Evolutionary conservation across 2,329 filamentous ascomycete genomes (phyloP), one percentile per base, ranked within the genome.

Genomic region (Fusarium armeniacum): DNA sequence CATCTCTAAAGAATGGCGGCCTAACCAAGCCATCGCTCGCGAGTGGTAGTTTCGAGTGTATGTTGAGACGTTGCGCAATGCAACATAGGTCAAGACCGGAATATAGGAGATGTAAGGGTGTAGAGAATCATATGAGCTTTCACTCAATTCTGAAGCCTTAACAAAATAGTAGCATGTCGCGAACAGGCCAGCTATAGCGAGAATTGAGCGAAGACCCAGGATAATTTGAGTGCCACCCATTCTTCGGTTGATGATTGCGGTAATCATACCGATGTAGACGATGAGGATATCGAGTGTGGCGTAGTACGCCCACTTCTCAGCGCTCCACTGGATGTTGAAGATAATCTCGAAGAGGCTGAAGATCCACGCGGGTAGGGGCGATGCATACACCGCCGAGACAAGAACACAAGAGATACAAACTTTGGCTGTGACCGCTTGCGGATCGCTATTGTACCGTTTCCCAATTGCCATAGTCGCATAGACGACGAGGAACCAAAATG

Each of bases 401-500:
- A 81, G 30, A 10, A 81, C 80, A 7, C 84, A 83, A n/a, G 62
- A 66, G 12, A 83, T 51, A 1, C 80, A 40, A 3, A 88, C 80
- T 67, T 89, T 90, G 22, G 74, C 70, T 8, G 85, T 22, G 2
- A 89, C 70, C 28, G 81, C 81, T 4, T 72, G 67, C 2, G 80
- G 66, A 40, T 80, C 80, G n/a, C 77, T 70, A 63, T 89, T 89
- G 61, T 76, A 71, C 30, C 72, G 70, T 11, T 75, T 76, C 26
- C 78, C 78, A 22, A 83, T 70, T 15, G 80, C 76, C 56, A 90
- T 77, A 5, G 86, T 88, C 30, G 79, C 64, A 72, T 83, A 90
- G 15, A 87, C 77, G 28, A 89, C 77, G 3, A 88, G 67, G 70
- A 89, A 91, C 86, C 88, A 91, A 73, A 90, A 89, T 36, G 83